These are phyloP conservation scores for Mycena citricolor DNA, from an alignment of 1,284 basidiomycete genomes.

Conservation along the genomic window DNA sequence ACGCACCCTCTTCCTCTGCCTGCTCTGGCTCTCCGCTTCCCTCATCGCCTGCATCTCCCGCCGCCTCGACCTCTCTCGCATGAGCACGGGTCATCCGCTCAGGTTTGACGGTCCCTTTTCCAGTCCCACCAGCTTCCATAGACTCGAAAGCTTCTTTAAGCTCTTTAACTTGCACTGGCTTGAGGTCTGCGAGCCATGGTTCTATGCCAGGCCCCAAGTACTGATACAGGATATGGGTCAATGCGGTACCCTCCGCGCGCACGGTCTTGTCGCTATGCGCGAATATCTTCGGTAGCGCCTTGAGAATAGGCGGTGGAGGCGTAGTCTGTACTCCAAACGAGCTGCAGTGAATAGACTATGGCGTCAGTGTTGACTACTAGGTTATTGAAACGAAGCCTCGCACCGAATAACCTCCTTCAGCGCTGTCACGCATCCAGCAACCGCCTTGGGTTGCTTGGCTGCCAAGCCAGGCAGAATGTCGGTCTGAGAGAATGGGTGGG, in stretches of 20 bases:
- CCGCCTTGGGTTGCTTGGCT: slow-evolving; percentile 95
- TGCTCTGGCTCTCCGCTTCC: slow-evolving; percentile 34
- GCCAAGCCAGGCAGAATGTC: slow-evolving; percentile 84
- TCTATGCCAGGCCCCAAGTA: slow-evolving; percentile 89
- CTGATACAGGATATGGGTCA: slow-evolving; percentile 81
- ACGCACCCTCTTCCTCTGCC: slow-evolving; percentile 33
- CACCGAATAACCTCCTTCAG: slow-evolving; percentile 76
- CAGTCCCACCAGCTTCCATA: slow-evolving; percentile 81
- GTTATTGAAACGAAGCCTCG: too few relatives aligned
- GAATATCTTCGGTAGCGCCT: slow-evolving; percentile 90
- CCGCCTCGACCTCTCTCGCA: slow-evolving; percentile 70
- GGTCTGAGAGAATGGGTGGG: slow-evolving; percentile 44
- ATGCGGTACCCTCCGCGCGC: slow-evolving; percentile 84
- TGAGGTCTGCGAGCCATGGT: slow-evolving; percentile 87
- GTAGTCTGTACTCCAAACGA: slow-evolving; percentile 81
- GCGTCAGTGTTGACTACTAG: slow-evolving; percentile 1
- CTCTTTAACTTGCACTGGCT: slow-evolving; percentile 98
- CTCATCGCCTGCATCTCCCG: slow-evolving; percentile 42
- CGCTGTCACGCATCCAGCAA: slow-evolving; percentile 78
- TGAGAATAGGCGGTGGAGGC: slow-evolving; percentile 80
- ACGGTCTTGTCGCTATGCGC: slow-evolving; percentile 96
- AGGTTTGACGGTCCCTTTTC: slow-evolving; percentile 79
- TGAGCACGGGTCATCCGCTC: slow-evolving; percentile 79
- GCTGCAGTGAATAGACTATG: too few relatives aligned
- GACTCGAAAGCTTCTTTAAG: slow-evolving; percentile 87